These are phyloP conservation scores for Candida wancherniae DNA, from an alignment of 805 yeast species.

Conservation along the genomic window DNA sequence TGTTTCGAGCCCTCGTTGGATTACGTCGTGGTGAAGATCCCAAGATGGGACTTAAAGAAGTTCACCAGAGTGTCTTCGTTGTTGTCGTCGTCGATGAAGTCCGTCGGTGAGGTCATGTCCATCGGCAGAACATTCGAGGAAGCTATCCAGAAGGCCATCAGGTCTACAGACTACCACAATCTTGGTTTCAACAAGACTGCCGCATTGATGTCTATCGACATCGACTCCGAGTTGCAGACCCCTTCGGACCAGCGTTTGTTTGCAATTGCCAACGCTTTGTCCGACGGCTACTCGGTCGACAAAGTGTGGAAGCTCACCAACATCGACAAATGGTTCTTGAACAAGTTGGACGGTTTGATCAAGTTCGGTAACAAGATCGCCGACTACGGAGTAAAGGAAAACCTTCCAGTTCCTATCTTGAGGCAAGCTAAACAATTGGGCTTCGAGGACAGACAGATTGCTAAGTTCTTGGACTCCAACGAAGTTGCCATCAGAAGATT, in stretches of 20 bases:
- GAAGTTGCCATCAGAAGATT: slow-evolving; percentile 89
- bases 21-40: slow-evolving; percentile 95
- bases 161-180: slow-evolving; percentile 94
- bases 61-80: slow-evolving; percentile 86
- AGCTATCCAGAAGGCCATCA: slow-evolving; percentile 94
- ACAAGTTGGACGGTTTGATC: slow-evolving; percentile 75
- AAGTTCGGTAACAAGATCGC: slow-evolving; percentile 61
- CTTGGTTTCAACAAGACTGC: slow-evolving; percentile 85
- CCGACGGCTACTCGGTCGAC: slow-evolving; percentile 85
- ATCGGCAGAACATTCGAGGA: slow-evolving; percentile 97
- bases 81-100: slow-evolving; percentile 92
- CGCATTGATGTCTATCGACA: slow-evolving; percentile 85
- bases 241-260: slow-evolving; percentile 97
- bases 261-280: slow-evolving; percentile 92
- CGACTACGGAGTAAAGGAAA: slow-evolving; percentile 51
- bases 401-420: slow-evolving; percentile 58
- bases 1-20: slow-evolving; percentile 97
- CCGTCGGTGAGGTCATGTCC: slow-evolving; percentile 98
- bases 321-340: slow-evolving; percentile 95
- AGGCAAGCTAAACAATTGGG: slow-evolving; percentile 94
- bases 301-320: slow-evolving; percentile 86
- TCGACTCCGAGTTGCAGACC: slow-evolving; percentile 88
- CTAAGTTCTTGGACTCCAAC: slow-evolving; percentile 79
- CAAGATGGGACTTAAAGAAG: slow-evolving; percentile 97
- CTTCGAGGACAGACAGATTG: slow-evolving; percentile 94